phyloP scores from a whole-genome alignment of 1,139 yeast genomes.

The Kurtzmaniella quercitrusa region DNA sequence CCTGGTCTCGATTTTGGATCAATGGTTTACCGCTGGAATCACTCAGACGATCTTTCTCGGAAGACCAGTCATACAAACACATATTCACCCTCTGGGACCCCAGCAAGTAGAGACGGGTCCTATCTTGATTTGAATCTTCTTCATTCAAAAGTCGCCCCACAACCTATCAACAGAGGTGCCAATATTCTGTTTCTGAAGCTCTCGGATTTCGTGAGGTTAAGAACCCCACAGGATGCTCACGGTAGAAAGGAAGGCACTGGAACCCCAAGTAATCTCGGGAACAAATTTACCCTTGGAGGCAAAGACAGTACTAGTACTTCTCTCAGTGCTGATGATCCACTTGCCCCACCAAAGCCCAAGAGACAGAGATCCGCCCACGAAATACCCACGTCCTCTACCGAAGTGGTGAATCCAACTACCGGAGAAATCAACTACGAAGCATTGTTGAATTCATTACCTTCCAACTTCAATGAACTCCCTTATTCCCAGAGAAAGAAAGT shows the following conservation, averaged over 20 bases:
- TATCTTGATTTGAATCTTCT: slow-evolving; percentile 41
- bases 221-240: slow-evolving; percentile 13
- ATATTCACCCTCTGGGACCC: slow-evolving; percentile 20
- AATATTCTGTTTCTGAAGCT: slow-evolving; percentile 18
- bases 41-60: slow-evolving; percentile 11
- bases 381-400: slow-evolving; percentile 19
- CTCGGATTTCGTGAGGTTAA: slow-evolving; percentile 24
- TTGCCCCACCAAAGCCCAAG: slow-evolving; percentile 14
- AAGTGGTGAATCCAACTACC: slow-evolving; percentile 25
- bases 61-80: slow-evolving; percentile 9
- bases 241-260: slow-evolving; percentile 3
- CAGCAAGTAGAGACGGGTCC: slow-evolving; percentile 29
- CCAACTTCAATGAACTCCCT: slow-evolving; percentile 59
- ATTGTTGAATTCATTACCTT: slow-evolving; percentile 47
- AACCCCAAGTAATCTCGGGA: neutral
- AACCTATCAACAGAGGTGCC: slow-evolving; percentile 25
- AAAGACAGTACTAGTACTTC: slow-evolving; percentile 9
- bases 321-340: slow-evolving; percentile 6
- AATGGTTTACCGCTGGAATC: slow-evolving; percentile 37
- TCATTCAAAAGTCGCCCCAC: slow-evolving; percentile 47
- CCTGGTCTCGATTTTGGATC: slow-evolving; percentile 59
- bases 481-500: slow-evolving; percentile 64
- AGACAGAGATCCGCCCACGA: slow-evolving; percentile 16
- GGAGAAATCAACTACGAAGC: slow-evolving; percentile 35
- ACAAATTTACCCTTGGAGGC: neutral